A percentile compares a stretch with the other conserved stretches of the same genome.
Conservation (phyloP, 768 basidiomycete genomes). For the Hortiboletus campestris region DNA sequence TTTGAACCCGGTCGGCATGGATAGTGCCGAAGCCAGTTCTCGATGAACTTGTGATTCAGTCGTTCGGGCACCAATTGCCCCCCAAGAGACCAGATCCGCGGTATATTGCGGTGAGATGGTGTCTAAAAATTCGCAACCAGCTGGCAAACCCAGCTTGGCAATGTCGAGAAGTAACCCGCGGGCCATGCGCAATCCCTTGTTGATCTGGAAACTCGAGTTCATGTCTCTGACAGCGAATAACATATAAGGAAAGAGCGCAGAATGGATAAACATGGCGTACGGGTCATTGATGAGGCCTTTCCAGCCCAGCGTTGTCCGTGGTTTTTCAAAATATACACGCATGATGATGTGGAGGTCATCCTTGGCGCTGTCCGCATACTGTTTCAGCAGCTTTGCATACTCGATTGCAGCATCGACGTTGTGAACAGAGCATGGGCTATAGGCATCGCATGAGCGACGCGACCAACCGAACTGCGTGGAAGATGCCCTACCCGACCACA, state of each 20-base stretch:
- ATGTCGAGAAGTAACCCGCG: constrained; percentile 85
- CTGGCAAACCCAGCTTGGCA: constrained; percentile 86
- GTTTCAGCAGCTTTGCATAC: constrained; percentile 77
- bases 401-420: constrained; percentile 82
- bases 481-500: constrained; percentile 69
- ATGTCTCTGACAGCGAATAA: constrained; percentile 47
- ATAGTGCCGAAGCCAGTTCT: constrained; percentile 82
- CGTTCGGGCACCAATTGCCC: constrained; percentile 91
- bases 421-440: constrained; percentile 92
- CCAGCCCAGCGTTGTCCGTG: constrained; percentile 96
- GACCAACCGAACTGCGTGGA: neutral
- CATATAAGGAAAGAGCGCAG: neutral
- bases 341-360: constrained; percentile 93
- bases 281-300: constrained; percentile 99
- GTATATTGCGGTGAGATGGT: constrained; percentile 83
- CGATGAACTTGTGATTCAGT: constrained; percentile 94
- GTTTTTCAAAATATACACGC: constrained; percentile 99
- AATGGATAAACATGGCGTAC: constrained; percentile 12
- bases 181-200: constrained; percentile 89
- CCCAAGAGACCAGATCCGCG: constrained; percentile 92
- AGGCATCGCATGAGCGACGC: constrained; percentile 1
- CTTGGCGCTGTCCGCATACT: constrained; percentile 65
- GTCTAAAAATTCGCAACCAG: constrained; percentile 95
- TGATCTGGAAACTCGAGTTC: constrained; percentile 92
- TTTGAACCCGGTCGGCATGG: constrained; percentile 98